Conservation (phyloP, 345 rosid genomes). For the Rhizophora apiculata region DNA sequence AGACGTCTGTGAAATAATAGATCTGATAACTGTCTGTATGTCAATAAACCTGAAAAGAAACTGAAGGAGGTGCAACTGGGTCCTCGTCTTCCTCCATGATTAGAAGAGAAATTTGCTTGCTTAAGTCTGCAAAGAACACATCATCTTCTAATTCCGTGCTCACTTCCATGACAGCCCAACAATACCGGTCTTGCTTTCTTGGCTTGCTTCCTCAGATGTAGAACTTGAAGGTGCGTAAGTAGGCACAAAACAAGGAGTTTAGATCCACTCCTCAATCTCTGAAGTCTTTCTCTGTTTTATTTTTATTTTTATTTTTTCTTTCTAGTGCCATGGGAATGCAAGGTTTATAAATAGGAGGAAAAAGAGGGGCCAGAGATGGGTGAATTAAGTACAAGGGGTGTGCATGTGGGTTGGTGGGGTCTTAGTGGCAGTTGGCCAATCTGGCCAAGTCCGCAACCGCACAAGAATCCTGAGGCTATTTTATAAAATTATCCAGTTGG, state of each 20-base stretch:
- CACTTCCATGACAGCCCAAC: slow-evolving; percentile 29
- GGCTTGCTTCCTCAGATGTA: slow-evolving; percentile 2
- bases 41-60: slow-evolving; percentile 61
- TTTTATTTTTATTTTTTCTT: neutral
- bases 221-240: neutral
- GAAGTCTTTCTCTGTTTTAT: neutral
- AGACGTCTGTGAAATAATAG: neutral
- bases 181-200: neutral
- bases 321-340: slow-evolving; percentile 11
- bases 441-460: slow-evolving; percentile 34
- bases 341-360: slow-evolving; percentile 33
- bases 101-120: slow-evolving; percentile 87
- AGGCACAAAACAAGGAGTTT: neutral
- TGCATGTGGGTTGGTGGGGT: slow-evolving; percentile 57
- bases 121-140: slow-evolving; percentile 78
- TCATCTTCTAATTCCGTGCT: slow-evolving; percentile 87
- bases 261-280: neutral
- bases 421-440: slow-evolving; percentile 45
- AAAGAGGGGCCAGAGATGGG: slow-evolving; percentile 5
- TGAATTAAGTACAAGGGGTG: slow-evolving; percentile 12
- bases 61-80: slow-evolving; percentile 51
- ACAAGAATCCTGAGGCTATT: slow-evolving; percentile 37
- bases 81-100: slow-evolving; percentile 88
- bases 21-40: neutral
- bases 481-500: slow-evolving; percentile 44